Percentiles rank a stretch among this genome's conserved stretches.
These are phyloP conservation scores for Claviceps maximensis DNA, from an alignment of 2,329 filamentous ascomycete species.

Conservation along the genomic window DNA sequence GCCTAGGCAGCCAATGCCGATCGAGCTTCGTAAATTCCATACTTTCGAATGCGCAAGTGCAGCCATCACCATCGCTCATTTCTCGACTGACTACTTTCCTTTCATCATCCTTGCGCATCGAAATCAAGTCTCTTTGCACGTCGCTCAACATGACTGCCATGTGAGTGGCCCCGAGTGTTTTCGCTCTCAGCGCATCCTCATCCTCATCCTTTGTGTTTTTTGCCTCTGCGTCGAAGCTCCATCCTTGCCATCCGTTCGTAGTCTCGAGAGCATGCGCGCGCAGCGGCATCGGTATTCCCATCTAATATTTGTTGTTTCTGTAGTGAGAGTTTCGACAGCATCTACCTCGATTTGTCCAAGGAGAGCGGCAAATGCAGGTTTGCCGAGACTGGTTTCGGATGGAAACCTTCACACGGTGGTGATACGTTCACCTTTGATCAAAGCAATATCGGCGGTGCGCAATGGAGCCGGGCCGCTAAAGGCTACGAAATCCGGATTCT, in stretches of 20 bases:
- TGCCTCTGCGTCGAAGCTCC: not conserved
- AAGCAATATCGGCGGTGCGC: conserved; percentile 70
- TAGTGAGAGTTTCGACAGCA: conserved; percentile 90
- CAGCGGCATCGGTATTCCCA: not conserved
- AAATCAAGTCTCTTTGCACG: not conserved
- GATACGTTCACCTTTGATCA: conserved; percentile 90
- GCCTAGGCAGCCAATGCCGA: not conserved
- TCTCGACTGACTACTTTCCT: not conserved
- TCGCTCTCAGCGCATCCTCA: not conserved
- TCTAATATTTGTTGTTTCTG: not conserved
- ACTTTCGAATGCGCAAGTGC: not conserved
- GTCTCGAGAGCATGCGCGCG: not conserved
- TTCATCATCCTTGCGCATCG: not conserved
- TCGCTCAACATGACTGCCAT: conserved; percentile 24
- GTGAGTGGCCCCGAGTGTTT: conserved; percentile 14
- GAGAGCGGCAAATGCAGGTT: conserved; percentile 88
- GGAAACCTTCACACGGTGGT: conserved; percentile 79
- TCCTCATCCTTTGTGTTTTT: not conserved
- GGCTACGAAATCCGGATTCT: conserved; percentile 91
- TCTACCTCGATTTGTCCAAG: conserved; percentile 90
- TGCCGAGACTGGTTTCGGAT: conserved; percentile 85
- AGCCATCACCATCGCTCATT: not conserved
- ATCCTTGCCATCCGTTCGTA: not conserved
- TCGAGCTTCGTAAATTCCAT: not conserved
- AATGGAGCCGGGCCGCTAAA: conserved; percentile 88